phyloP scores from a whole-genome alignment of 2,329 filamentous ascomycete genomes.

The Colletotrichum sp. region DNA sequence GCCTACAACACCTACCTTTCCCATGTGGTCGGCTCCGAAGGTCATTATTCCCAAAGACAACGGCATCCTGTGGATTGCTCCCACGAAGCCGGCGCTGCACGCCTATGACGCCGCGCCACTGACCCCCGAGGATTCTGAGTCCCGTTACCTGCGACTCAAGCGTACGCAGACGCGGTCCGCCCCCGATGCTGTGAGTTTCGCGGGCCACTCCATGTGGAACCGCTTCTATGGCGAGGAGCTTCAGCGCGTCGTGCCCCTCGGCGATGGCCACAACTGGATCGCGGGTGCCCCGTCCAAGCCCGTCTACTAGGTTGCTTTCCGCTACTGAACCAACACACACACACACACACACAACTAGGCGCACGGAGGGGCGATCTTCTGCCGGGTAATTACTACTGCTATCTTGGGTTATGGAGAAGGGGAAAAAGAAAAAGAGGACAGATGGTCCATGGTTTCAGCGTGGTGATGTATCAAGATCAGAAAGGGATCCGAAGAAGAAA shows the following conservation, averaged over 20 bases:
- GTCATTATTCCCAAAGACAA: background rate
- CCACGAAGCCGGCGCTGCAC: background rate
- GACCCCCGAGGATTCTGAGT: constrained; percentile 6
- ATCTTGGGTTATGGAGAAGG: background rate
- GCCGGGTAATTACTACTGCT: background rate
- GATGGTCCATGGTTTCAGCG: background rate
- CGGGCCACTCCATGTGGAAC: constrained; percentile 11
- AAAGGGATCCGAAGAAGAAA: background rate
- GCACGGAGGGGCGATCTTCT: background rate
- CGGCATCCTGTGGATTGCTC: constrained; percentile 4
- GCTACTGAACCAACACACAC: background rate
- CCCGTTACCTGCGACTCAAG: background rate
- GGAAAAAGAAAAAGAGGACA: background rate
- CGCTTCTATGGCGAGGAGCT: constrained; percentile 5
- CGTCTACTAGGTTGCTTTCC: constrained; percentile 1
- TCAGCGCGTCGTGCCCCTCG: background rate
- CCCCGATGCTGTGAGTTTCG: constrained; percentile 15
- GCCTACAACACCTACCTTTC: background rate
- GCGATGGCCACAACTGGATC: constrained; percentile 11
- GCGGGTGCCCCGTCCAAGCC: background rate
- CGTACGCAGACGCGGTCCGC: background rate
- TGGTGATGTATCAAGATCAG: background rate
- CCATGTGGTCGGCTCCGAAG: constrained; percentile 12
- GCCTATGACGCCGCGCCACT: background rate
- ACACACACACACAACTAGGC: background rate